These are phyloP conservation scores for Aspergillus novofumigatus DNA, from an alignment of 2,329 filamentous ascomycete species.

Conservation along the genomic window DNA sequence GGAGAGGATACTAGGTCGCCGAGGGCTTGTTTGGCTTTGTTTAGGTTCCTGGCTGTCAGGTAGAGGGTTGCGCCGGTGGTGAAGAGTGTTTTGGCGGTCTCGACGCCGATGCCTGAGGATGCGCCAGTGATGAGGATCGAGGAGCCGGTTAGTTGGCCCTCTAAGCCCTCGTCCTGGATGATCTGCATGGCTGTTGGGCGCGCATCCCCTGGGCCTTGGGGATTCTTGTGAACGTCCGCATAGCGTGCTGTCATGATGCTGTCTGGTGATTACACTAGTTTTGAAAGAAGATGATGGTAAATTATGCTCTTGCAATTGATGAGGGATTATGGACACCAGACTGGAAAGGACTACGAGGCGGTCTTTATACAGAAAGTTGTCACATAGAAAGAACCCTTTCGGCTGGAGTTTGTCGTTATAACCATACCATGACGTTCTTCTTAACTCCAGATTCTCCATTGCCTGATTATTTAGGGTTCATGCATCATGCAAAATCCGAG, in stretches of 20 bases:
- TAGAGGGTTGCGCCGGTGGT: conserved; percentile 33
- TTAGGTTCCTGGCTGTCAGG: conserved; percentile 32
- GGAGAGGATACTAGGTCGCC: conserved; percentile 14
- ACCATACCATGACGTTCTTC: no score
- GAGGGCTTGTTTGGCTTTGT: conserved; percentile 28
- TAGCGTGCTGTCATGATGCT: background rate
- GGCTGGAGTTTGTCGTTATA: no score
- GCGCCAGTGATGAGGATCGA: conserved; percentile 14
- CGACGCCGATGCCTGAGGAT: conserved; percentile 41
- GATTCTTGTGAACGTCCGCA: background rate
- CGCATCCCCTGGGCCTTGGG: conserved; percentile 17
- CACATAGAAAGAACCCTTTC: no score
- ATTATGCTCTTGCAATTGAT: background rate
- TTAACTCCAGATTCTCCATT: no score
- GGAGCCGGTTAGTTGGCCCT: conserved; percentile 12
- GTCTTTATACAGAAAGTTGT: no score
- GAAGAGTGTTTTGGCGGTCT: conserved; percentile 44
- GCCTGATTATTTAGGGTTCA: no score
- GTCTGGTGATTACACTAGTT: background rate
- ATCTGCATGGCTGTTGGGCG: conserved; percentile 36
- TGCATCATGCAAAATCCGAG: no score
- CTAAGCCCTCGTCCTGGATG: conserved; percentile 17
- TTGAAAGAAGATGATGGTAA: background rate
- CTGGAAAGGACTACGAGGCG: no score
- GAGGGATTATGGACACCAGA: no score